Conservation (phyloP, 2,329 filamentous ascomycete species). For the Rachicladosporium sp. region DNA sequence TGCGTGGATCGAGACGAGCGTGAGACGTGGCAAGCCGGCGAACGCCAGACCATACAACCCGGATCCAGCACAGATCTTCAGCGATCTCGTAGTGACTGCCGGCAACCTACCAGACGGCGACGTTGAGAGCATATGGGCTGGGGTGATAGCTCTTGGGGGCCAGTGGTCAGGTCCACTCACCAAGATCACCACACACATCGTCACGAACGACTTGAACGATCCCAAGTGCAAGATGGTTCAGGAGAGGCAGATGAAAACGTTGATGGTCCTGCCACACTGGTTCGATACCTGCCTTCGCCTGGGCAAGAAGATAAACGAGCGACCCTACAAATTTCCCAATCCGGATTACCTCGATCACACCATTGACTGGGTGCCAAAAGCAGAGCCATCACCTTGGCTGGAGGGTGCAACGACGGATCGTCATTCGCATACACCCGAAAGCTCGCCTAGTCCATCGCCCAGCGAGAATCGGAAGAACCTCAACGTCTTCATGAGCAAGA, state of each 20-base stretch:
- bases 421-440: slow-evolving; percentile 28
- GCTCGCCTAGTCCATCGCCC: slow-evolving; percentile 26
- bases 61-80: slow-evolving; percentile 82
- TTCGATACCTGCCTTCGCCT: slow-evolving; percentile 95
- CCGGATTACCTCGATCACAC: slow-evolving; percentile 56
- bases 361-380: slow-evolving; percentile 9
- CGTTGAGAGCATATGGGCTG: slow-evolving; percentile 83
- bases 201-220: slow-evolving; percentile 65
- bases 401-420: slow-evolving; percentile 51
- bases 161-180: slow-evolving; percentile 61
- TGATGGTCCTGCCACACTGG: slow-evolving; percentile 90
- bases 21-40: slow-evolving; percentile 56
- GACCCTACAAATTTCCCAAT: slow-evolving; percentile 73
- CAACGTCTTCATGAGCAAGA: slow-evolving; percentile 64
- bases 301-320: slow-evolving; percentile 79
- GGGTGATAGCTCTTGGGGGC: slow-evolving; percentile 79
- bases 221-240: slow-evolving; percentile 54
- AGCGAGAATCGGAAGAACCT: slow-evolving; percentile 40
- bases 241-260: slow-evolving; percentile 56
- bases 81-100: slow-evolving; percentile 69
- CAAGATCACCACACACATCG: slow-evolving; percentile 74
- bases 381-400: slow-evolving; percentile 35
- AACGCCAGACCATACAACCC: slow-evolving; percentile 79
- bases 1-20: slow-evolving; percentile 62
- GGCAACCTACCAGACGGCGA: slow-evolving; percentile 75